Evolutionary conservation across 1,284 basidiomycete species (phyloP), one percentile per base, ranked within the genome.

Genomic region (Trametes versicolor): DNA sequence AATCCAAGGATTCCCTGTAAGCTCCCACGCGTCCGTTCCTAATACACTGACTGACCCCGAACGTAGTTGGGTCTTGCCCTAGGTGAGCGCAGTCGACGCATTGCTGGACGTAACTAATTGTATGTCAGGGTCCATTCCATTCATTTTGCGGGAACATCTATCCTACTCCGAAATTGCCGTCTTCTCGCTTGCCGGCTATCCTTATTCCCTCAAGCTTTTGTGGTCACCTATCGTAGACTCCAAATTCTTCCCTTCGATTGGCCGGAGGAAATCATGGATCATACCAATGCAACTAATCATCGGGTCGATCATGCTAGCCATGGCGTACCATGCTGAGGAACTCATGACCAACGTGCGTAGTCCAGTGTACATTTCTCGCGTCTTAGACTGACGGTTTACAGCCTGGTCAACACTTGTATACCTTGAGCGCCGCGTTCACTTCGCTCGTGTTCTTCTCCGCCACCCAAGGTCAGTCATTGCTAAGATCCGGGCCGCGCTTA

Each of bases 211-310:
- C 74, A 99, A 99, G 80, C 82, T 99, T 61, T 80, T 99, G 68
- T 99, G 98, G 97, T 97, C 96, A 27, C 98, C 98, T 49, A 93
- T 99, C 70, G 96, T 99, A 64, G 98, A 99, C 77, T 94, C 96
- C 4, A 83, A 93, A 69, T 99, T 94, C 77, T 85, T 94, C 70
- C 82, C 88, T 49, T 88, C 87, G 54, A 76, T 97, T 65, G 98
- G 98, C 21, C 88, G 98, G 60, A 86, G 98, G 68, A 99, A 99
- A 80, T 96, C 94, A 65, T 99, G 98, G 98, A 98, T 99, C 74
- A 92, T 99, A 66, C 98, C 98, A 50, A 97, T 99, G 82, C 98
- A 99, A 79, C 78, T 91, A 34, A 87, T 97, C 68, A 94, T 99
- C 51, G 98, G 96, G 29, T 82, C 88, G 53, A 83, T 96, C 69